Evolutionary conservation across 306 rosid genomes (phyloP).

Genomic region (Begonia masoniana): DNA sequence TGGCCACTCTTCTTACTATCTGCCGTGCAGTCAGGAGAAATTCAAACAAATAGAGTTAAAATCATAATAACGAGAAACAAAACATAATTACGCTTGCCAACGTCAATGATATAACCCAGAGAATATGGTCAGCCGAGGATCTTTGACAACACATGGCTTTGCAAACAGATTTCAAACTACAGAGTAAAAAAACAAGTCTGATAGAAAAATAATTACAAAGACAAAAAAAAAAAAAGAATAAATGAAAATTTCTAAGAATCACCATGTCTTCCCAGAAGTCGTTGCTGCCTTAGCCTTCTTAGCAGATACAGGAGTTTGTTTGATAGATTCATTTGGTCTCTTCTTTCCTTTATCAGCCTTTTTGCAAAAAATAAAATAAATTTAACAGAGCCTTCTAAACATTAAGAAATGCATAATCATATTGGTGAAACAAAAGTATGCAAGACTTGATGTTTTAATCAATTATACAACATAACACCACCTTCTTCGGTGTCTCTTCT

Average conservation of each 20-base stretch:
- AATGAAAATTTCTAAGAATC: conserved; percentile 5
- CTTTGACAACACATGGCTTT: too few relatives aligned
- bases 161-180: background rate
- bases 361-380: background rate
- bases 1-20: conserved; percentile 64
- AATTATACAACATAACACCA: conserved; percentile 1
- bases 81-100: too few relatives aligned
- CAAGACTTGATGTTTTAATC: background rate
- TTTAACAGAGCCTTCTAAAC: background rate
- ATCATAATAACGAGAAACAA: background rate
- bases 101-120: too few relatives aligned
- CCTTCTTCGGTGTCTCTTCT: conserved; percentile 60
- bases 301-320: conserved; percentile 46
- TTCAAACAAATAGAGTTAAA: background rate
- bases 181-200: background rate
- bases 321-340: conserved; percentile 47
- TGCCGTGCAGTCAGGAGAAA: conserved; percentile 2
- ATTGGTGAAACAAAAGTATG: background rate
- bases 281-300: conserved; percentile 59
- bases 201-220: background rate
- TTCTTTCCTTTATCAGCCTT: conserved; percentile 48
- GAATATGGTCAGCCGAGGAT: too few relatives aligned
- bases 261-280: conserved; percentile 63
- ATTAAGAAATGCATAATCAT: background rate
- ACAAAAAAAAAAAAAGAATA: background rate